Percentiles rank a stretch among this genome's conserved stretches.
Evolutionary conservation across 1,284 basidiomycete genomes (phyloP).

Genomic region (Sphagnurus paluster): DNA sequence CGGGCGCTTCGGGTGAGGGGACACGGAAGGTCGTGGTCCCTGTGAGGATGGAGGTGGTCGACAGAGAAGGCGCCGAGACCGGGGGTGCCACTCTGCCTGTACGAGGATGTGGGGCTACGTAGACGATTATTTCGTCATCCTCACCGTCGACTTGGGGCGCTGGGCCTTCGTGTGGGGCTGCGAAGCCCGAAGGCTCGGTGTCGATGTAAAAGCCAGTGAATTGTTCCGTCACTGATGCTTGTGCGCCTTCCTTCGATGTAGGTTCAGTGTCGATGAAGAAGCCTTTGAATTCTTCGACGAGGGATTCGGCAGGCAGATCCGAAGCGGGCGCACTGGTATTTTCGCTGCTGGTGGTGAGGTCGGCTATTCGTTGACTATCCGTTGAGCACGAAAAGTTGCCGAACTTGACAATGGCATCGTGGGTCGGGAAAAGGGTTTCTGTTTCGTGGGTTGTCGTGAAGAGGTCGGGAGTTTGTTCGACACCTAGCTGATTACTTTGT

Average conservation of each 20-base stretch:
- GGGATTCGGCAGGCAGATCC: neutral
- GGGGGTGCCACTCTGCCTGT: conserved; percentile 17
- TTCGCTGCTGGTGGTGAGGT: no score
- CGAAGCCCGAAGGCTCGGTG: conserved; percentile 31
- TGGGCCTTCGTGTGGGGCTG: conserved; percentile 12
- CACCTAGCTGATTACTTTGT: no score
- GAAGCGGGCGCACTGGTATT: no score
- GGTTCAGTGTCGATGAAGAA: neutral
- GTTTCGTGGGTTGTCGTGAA: no score
- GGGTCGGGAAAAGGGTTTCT: no score
- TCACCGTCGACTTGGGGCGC: conserved; percentile 27
- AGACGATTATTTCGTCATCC: conserved; percentile 60
- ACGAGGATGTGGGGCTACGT: conserved; percentile 59
- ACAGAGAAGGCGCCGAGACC: conserved; percentile 15
- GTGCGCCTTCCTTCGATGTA: neutral
- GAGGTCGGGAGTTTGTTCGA: no score
- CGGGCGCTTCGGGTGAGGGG: neutral
- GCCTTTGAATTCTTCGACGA: neutral
- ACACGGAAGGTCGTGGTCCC: conserved; percentile 15
- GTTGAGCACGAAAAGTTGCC: no score
- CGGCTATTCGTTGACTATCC: no score
- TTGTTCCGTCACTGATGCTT: neutral
- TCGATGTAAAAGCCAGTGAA: conserved; percentile 40
- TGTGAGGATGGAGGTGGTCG: conserved; percentile 24
- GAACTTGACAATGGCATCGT: no score